These are phyloP conservation scores for Phytophthora foliorum DNA, from an alignment of 352 stramenopile genomes.

Conservation along the genomic window DNA sequence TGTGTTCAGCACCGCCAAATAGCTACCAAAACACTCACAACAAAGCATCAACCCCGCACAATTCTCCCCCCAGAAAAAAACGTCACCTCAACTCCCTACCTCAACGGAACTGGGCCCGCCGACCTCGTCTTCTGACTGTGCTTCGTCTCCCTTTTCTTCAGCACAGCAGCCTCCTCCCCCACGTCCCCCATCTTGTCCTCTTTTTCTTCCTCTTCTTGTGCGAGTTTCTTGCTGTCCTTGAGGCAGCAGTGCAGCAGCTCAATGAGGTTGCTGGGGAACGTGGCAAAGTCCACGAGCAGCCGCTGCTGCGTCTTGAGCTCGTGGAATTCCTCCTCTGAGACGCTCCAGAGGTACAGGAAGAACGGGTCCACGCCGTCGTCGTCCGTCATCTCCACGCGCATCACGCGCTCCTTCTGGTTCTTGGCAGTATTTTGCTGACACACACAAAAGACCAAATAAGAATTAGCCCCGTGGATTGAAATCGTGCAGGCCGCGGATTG, in stretches of 20 bases:
- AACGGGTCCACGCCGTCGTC: constrained; percentile 92
- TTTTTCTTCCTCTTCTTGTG: constrained; percentile 15
- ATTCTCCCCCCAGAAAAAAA: not conserved
- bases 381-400: constrained; percentile 95
- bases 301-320: constrained; percentile 94
- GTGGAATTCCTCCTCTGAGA: constrained; percentile 96
- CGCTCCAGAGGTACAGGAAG: constrained; percentile 94
- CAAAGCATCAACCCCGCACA: not conserved
- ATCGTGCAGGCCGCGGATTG: not conserved
- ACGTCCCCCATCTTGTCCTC: no score
- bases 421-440: constrained; percentile 75
- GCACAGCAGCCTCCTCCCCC: constrained; percentile 7
- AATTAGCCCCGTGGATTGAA: not conserved
- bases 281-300: constrained; percentile 94
- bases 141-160: constrained; percentile 12
- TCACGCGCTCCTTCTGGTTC: constrained; percentile 89
- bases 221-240: constrained; percentile 67
- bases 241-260: constrained; percentile 92
- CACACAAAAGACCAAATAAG: constrained; percentile 7
- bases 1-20: constrained; percentile 87
- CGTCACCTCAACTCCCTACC: constrained; percentile 31
- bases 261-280: constrained; percentile 94
- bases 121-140: constrained; percentile 53
- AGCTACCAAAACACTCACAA: constrained; percentile 42
- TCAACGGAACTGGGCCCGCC: constrained; percentile 78